These are phyloP conservation scores for Rhodamnia argentea DNA, from an alignment of 345 rosid genomes.

Conservation along the genomic window DNA sequence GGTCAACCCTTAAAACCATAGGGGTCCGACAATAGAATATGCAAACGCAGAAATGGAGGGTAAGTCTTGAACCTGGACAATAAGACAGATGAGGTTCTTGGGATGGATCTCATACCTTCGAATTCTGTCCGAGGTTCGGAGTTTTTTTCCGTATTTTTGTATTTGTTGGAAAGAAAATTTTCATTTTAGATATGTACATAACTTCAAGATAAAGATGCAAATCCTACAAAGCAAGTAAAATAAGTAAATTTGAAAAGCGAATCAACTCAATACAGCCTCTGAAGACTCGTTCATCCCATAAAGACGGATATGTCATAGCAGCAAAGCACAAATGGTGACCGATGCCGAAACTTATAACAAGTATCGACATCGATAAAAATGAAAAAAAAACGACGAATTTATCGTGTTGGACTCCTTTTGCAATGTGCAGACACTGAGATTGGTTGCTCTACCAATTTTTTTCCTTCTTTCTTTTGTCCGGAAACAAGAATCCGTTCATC, in stretches of 20 bases:
- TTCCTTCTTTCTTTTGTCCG: neutral
- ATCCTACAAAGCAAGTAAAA: too few relatives aligned
- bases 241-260: too few relatives aligned
- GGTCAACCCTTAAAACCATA: neutral
- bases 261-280: too few relatives aligned
- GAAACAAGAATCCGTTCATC: too few relatives aligned
- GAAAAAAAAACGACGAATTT: neutral
- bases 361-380: neutral
- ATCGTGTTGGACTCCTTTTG: neutral
- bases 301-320: too few relatives aligned
- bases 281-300: too few relatives aligned
- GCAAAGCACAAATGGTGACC: too few relatives aligned
- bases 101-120: neutral
- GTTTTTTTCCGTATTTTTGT: too few relatives aligned
- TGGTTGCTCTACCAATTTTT: neutral
- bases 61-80: neutral
- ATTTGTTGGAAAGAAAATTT: too few relatives aligned
- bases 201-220: too few relatives aligned
- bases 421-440: neutral
- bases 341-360: neutral
- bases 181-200: too few relatives aligned
- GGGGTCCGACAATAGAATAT: neutral
- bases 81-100: neutral
- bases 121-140: neutral
- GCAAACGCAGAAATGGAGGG: neutral